These are phyloP conservation scores for Suhomyces faveliae DNA, from an alignment of 805 yeast genomes.

Conservation along the genomic window DNA sequence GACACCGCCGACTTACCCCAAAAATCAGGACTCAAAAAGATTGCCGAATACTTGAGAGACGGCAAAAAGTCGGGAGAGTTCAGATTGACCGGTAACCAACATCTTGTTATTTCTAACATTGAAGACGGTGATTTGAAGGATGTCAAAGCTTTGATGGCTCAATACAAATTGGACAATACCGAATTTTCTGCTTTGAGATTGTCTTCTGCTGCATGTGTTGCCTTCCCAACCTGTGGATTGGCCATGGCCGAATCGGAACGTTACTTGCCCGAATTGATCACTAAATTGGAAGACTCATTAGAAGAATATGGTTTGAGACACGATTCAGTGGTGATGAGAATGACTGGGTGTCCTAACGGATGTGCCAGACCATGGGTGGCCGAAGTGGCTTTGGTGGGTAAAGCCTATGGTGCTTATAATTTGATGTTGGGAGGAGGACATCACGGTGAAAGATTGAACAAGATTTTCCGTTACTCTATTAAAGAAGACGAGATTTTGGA, in stretches of 20 bases:
- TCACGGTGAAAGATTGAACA: slow-evolving; percentile 89
- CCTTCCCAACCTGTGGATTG: slow-evolving; percentile 97
- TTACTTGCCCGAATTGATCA: slow-evolving; percentile 76
- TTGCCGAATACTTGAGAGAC: slow-evolving; percentile 67
- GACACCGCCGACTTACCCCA: slow-evolving; percentile 89
- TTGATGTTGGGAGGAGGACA: slow-evolving; percentile 95
- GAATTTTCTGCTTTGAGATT: slow-evolving; percentile 80
- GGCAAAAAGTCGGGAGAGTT: slow-evolving; percentile 72
- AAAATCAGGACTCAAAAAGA: slow-evolving; percentile 76
- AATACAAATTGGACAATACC: slow-evolving; percentile 81
- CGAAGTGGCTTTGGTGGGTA: slow-evolving; percentile 92
- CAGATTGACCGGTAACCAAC: slow-evolving; percentile 95
- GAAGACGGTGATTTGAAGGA: slow-evolving; percentile 63
- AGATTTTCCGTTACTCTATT: slow-evolving; percentile 81
- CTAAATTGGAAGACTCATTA: slow-evolving; percentile 78
- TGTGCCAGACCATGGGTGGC: slow-evolving; percentile 99
- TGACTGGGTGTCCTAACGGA: slow-evolving; percentile 99
- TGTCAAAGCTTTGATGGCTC: slow-evolving; percentile 61
- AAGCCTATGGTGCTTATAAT: slow-evolving; percentile 90
- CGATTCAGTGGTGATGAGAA: slow-evolving; percentile 92
- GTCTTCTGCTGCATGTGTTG: slow-evolving; percentile 95
- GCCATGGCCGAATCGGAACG: slow-evolving; percentile 99
- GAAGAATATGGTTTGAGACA: slow-evolving; percentile 93
- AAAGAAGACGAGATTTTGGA: slow-evolving; percentile 85
- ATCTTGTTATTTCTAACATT: slow-evolving; percentile 72